Conservation (phyloP, 2,329 filamentous ascomycete genomes). For the Ustilaginoidea virens region DNA sequence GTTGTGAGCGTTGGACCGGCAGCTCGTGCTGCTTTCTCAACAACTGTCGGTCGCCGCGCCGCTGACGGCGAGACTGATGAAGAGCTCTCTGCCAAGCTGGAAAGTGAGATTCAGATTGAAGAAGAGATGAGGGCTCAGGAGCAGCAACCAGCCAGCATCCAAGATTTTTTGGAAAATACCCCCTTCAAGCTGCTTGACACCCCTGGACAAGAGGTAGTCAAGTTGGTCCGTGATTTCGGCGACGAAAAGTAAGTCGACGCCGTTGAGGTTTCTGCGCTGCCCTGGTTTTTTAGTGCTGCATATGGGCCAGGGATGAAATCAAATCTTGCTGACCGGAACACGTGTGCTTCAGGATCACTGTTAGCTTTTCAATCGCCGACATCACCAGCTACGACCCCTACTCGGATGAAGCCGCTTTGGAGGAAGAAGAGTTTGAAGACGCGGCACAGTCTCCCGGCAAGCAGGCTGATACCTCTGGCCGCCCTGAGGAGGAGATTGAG, state of each 20-base stretch:
- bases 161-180: slow-evolving; percentile 77
- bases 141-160: slow-evolving; percentile 59
- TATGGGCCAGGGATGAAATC: too few species aligned
- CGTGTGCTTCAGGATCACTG: slow-evolving; percentile 28
- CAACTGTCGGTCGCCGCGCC: slow-evolving; percentile 24
- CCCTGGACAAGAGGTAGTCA: slow-evolving; percentile 74
- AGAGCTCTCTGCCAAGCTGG: slow-evolving; percentile 75
- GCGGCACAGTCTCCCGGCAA: slow-evolving; percentile 36
- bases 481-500: slow-evolving; percentile 32
- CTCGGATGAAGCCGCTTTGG: slow-evolving; percentile 21
- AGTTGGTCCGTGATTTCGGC: slow-evolving; percentile 66
- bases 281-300: too few species aligned
- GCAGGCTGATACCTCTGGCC: slow-evolving; percentile 34
- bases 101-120: slow-evolving; percentile 73
- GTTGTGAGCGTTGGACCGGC: slow-evolving; percentile 15
- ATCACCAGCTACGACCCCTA: slow-evolving; percentile 24
- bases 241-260: slow-evolving; percentile 86
- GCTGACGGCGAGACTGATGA: slow-evolving; percentile 43
- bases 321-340: too few species aligned
- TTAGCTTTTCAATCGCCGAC: slow-evolving; percentile 28
- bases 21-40: slow-evolving; percentile 32
- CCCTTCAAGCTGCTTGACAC: slow-evolving; percentile 72
- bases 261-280: too few species aligned
- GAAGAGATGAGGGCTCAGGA: slow-evolving; percentile 60
- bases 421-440: slow-evolving; percentile 24